Percentiles rank a stretch among this genome's conserved stretches.
phyloP scores from a whole-genome alignment of 106 monocot species.

The Dendrobium chrysotoxum region DNA sequence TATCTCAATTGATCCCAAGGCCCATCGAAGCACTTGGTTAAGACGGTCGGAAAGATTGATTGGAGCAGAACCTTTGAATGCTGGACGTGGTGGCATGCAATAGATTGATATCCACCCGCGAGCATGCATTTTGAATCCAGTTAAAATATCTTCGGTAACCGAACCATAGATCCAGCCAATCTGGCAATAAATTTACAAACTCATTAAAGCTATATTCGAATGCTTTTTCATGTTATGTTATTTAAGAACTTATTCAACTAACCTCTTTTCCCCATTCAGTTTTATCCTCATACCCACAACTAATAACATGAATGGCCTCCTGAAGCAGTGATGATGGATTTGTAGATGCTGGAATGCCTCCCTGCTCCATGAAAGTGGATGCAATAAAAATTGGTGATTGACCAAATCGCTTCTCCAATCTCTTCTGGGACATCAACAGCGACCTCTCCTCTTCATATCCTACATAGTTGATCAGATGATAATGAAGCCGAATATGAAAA shows the following conservation, averaged over 20 bases:
- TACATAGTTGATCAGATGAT: constrained; percentile 17
- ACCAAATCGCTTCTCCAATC: constrained; percentile 87
- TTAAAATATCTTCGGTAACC: constrained; percentile 88
- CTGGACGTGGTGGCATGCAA: constrained; percentile 93
- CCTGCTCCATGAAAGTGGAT: constrained; percentile 86
- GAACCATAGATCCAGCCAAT: constrained; percentile 98
- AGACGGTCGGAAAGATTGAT: constrained; percentile 93
- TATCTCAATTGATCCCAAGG: constrained; percentile 82
- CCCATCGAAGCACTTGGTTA: constrained; percentile 86
- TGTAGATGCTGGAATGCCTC: constrained; percentile 80
- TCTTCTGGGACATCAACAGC: constrained; percentile 83
- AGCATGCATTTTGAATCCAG: constrained; percentile 91
- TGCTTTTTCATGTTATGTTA: not conserved
- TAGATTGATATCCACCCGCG: constrained; percentile 90
- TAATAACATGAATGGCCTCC: constrained; percentile 95
- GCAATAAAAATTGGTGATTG: constrained; percentile 90
- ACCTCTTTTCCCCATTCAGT: constrained; percentile 98
- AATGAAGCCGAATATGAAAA: not conserved
- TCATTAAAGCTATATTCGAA: not conserved
- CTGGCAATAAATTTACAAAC: constrained; percentile 16
- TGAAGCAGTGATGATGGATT: constrained; percentile 74
- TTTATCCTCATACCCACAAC: constrained; percentile 95
- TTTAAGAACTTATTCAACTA: constrained; percentile 2
- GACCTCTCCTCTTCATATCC: constrained; percentile 91
- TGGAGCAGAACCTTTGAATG: constrained; percentile 93